phyloP scores from a whole-genome alignment of 2,329 filamentous ascomycete species.

The Hymenoscyphus occultus region DNA sequence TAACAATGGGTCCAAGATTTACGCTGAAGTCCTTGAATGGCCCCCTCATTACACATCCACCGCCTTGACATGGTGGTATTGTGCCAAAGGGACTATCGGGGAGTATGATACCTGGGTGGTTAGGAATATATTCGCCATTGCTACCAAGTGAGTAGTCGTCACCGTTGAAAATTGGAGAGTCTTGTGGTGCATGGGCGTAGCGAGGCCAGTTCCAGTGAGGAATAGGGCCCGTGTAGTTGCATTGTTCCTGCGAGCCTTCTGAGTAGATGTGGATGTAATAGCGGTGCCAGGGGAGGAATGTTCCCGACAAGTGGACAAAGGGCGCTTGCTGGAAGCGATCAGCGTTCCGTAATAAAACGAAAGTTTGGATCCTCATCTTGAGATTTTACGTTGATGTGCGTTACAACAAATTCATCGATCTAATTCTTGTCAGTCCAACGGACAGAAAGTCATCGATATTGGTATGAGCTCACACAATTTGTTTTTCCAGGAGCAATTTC shows the following conservation, averaged over 20 bases:
- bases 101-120: slow-evolving; percentile 24
- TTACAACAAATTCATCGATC: slow-evolving; percentile 39
- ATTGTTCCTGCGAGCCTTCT: slow-evolving; percentile 40
- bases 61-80: slow-evolving; percentile 47
- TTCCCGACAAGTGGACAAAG: slow-evolving; percentile 14
- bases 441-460: neutral
- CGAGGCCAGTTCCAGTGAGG: slow-evolving; percentile 42
- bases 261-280: slow-evolving; percentile 42
- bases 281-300: slow-evolving; percentile 43
- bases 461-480: slow-evolving; percentile 28
- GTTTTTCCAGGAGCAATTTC: slow-evolving; percentile 34
- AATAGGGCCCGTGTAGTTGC: slow-evolving; percentile 39
- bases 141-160: slow-evolving; percentile 43
- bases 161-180: slow-evolving; percentile 54
- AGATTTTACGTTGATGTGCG: slow-evolving; percentile 30
- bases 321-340: slow-evolving; percentile 25
- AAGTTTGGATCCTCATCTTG: too few species aligned
- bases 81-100: slow-evolving; percentile 13
- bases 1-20: slow-evolving; percentile 23
- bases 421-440: neutral
- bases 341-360: neutral
- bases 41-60: slow-evolving; percentile 50
- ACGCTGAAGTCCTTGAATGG: slow-evolving; percentile 41
- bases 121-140: slow-evolving; percentile 39
- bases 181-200: slow-evolving; percentile 41